phyloP scores from a whole-genome alignment of 495 filamentous ascomycete genomes.

The Penicillium coprophilum region DNA sequence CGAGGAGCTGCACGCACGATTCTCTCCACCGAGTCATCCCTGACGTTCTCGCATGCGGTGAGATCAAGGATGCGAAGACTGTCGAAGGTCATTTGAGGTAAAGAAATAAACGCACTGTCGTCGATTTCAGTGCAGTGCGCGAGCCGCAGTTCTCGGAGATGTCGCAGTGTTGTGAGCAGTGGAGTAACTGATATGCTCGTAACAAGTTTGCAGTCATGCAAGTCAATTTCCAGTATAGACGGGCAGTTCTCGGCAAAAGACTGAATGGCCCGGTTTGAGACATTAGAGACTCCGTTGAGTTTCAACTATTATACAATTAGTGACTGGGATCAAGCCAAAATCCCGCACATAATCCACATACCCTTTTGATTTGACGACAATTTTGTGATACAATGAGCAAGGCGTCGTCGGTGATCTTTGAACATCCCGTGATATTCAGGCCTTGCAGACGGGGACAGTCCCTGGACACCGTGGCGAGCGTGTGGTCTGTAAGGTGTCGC shows the following conservation, averaged over 20 bases:
- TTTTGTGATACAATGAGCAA: slow-evolving; percentile 77
- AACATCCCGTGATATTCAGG: slow-evolving; percentile 87
- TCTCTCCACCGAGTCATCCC: slow-evolving; percentile 80
- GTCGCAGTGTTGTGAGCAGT: slow-evolving; percentile 69
- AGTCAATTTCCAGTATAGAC: slow-evolving; percentile 93
- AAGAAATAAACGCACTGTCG: slow-evolving; percentile 78
- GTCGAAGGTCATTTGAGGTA: slow-evolving; percentile 72
- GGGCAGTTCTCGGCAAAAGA: slow-evolving; percentile 86
- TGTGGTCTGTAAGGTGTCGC: slow-evolving; percentile 75
- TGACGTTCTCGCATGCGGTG: slow-evolving; percentile 78
- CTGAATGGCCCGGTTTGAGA: slow-evolving; percentile 75
- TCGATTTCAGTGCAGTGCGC: slow-evolving; percentile 80
- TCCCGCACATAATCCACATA: slow-evolving; percentile 40
- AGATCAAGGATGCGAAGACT: slow-evolving; percentile 91
- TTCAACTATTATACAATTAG: slow-evolving; percentile 68
- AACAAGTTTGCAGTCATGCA: slow-evolving; percentile 79
- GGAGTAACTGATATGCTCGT: slow-evolving; percentile 77
- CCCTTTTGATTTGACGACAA: slow-evolving; percentile 85
- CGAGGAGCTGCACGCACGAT: slow-evolving; percentile 85
- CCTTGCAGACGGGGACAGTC: slow-evolving; percentile 87
- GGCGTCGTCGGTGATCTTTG: slow-evolving; percentile 79
- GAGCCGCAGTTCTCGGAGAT: slow-evolving; percentile 85
- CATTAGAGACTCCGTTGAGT: slow-evolving; percentile 80
- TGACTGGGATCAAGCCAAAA: not conserved
- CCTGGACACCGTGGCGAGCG: slow-evolving; percentile 74